phyloP scores from a whole-genome alignment of 2,329 filamentous ascomycete genomes.

The Trichophyton schoenleinii region DNA sequence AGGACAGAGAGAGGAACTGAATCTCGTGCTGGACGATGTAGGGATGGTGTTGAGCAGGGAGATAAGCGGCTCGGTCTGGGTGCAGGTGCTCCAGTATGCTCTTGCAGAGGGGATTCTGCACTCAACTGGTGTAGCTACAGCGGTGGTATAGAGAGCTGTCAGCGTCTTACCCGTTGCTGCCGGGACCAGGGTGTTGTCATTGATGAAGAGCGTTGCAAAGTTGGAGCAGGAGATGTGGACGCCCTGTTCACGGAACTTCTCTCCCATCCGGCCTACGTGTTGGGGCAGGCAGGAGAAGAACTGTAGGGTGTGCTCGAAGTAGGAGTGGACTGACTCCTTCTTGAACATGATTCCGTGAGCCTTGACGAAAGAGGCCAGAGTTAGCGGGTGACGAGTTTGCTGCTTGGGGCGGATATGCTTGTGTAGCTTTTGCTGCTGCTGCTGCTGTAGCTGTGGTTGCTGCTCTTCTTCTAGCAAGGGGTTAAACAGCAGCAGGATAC shows the following conservation, averaged over 20 bases:
- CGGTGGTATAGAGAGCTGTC: not conserved
- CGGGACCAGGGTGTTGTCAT: not conserved
- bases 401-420: conserved; percentile 12
- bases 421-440: not conserved
- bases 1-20: not conserved
- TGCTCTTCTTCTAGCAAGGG: conserved; percentile 29
- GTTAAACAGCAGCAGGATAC: conserved; percentile 43
- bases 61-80: not conserved
- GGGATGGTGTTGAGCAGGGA: not conserved
- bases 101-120: not conserved
- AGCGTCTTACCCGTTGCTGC: not conserved
- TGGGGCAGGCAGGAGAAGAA: conserved; percentile 37
- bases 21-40: not conserved
- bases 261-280: conserved; percentile 36
- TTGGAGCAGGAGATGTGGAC: conserved; percentile 44
- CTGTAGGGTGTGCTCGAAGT: conserved; percentile 26
- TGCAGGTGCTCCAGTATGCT: not conserved
- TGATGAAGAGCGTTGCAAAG: conserved; percentile 18
- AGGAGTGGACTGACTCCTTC: conserved; percentile 23
- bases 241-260: conserved; percentile 42
- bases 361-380: conserved; percentile 33
- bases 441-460: not conserved
- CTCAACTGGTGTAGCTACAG: not conserved
- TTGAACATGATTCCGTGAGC: conserved; percentile 41
- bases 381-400: conserved; percentile 12